phyloP scores from a whole-genome alignment of 352 stramenopile genomes.

The Phytophthora kernoviae region DNA sequence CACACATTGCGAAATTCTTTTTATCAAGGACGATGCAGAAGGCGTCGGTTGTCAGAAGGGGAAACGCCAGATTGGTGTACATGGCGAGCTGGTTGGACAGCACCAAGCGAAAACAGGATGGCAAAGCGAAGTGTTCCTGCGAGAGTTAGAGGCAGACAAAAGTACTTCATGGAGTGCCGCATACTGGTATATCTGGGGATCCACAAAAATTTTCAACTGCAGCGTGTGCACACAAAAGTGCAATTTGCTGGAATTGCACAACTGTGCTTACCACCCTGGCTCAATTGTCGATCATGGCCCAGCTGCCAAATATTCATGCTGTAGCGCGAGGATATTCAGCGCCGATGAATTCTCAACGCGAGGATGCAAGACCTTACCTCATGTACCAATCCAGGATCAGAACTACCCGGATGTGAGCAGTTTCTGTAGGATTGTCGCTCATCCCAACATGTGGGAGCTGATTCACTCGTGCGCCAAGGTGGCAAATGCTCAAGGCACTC shows the following conservation, averaged over 20 bases:
- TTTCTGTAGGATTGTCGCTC: constrained; percentile 24
- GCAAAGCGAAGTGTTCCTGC: constrained; percentile 52
- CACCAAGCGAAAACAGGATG: constrained; percentile 52
- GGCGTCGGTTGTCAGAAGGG: constrained; percentile 39
- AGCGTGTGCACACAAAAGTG: constrained; percentile 44
- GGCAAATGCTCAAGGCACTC: constrained; percentile 20
- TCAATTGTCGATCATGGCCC: constrained; percentile 37
- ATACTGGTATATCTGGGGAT: constrained; percentile 88
- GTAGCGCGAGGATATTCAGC: constrained; percentile 48
- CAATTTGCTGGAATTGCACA: constrained; percentile 43
- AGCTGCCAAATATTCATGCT: constrained; percentile 62
- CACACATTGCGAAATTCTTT: constrained; percentile 50
- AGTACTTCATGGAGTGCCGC: constrained; percentile 59
- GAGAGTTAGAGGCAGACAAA: constrained; percentile 42
- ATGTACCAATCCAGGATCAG: constrained; percentile 29
- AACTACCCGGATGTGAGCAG: constrained; percentile 11
- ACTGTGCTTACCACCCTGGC: constrained; percentile 58
- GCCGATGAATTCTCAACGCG: constrained; percentile 43
- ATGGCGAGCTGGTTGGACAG: constrained; percentile 52
- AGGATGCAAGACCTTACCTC: constrained; percentile 51
- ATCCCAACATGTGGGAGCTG: constrained; percentile 49
- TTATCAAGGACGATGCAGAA: constrained; percentile 29
- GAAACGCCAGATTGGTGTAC: constrained; percentile 42
- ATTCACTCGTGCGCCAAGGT: constrained; percentile 29
- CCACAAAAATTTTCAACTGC: constrained; percentile 62